Evolutionary conservation across 345 rosid genomes (phyloP).

Genomic region (Rhodamnia rubescens): DNA sequence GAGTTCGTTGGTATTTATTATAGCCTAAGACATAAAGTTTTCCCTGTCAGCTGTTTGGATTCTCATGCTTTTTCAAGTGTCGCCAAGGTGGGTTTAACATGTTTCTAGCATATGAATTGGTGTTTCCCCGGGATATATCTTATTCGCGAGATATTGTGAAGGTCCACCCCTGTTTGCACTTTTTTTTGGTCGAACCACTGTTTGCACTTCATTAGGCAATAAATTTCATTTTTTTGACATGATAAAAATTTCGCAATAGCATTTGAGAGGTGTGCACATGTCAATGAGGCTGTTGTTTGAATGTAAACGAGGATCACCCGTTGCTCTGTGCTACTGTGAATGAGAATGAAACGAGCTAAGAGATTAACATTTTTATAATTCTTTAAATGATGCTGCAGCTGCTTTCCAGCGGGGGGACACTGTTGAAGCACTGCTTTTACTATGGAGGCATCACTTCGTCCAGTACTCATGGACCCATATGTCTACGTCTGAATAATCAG

Average conservation of each 20-base stretch:
- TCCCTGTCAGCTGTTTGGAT: not conserved
- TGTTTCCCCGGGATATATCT: not conserved
- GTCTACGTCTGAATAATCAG: slow-evolving; percentile 63
- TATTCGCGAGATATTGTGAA: not conserved
- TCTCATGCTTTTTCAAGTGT: not conserved
- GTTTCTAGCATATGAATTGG: not conserved
- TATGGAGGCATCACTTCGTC: slow-evolving; percentile 19
- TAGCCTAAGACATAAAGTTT: not conserved
- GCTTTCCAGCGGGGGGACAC: slow-evolving; percentile 36
- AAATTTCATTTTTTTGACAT: not conserved
- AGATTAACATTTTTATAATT: not conserved
- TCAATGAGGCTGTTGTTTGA: not conserved
- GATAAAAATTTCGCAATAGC: not conserved
- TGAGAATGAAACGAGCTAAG: not conserved
- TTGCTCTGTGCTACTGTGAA: not conserved
- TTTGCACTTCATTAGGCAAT: not conserved
- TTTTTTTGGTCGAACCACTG: not conserved
- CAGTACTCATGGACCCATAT: slow-evolving; percentile 15
- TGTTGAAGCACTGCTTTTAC: slow-evolving; percentile 38
- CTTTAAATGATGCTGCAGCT: slow-evolving; percentile 39
- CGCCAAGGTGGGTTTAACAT: not conserved
- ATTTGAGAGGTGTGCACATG: not conserved
- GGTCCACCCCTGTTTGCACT: not conserved
- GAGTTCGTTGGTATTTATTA: not conserved
- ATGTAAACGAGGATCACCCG: not conserved